These are phyloP conservation scores for Cicer bijugum DNA, from an alignment of 306 rosid species.

Conservation along the genomic window DNA sequence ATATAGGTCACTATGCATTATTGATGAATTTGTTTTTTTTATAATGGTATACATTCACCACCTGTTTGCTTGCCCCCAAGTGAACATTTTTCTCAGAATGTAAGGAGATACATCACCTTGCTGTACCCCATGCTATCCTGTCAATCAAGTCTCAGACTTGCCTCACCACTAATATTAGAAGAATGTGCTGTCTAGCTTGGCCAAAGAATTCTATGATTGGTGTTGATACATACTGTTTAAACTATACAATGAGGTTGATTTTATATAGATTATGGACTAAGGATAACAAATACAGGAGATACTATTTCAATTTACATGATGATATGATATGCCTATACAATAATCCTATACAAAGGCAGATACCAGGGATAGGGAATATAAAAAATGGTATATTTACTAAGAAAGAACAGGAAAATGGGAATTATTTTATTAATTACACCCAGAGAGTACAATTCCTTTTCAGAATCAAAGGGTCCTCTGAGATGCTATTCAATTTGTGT, in stretches of 20 bases:
- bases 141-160: not conserved
- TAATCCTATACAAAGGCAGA: too few species aligned
- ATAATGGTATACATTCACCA: not conserved
- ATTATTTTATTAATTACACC: not conserved
- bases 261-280: too few species aligned
- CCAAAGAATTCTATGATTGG: slow-evolving; percentile 14
- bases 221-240: too few species aligned
- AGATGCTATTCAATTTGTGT: not conserved
- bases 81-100: not conserved
- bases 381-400: not conserved
- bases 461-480: not conserved
- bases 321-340: too few species aligned
- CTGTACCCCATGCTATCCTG: not conserved
- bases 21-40: not conserved
- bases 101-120: not conserved
- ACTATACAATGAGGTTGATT: too few species aligned
- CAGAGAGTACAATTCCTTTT: not conserved
- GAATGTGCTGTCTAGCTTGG: slow-evolving; percentile 15
- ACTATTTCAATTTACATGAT: too few species aligned
- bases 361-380: not conserved
- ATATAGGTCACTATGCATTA: slow-evolving; percentile 63
- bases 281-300: too few species aligned
- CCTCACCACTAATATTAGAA: not conserved
- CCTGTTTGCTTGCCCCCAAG: slow-evolving; percentile 1
- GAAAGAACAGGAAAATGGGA: not conserved